Conservation (phyloP, 306 rosid genomes). For the Prunus padus region DNA sequence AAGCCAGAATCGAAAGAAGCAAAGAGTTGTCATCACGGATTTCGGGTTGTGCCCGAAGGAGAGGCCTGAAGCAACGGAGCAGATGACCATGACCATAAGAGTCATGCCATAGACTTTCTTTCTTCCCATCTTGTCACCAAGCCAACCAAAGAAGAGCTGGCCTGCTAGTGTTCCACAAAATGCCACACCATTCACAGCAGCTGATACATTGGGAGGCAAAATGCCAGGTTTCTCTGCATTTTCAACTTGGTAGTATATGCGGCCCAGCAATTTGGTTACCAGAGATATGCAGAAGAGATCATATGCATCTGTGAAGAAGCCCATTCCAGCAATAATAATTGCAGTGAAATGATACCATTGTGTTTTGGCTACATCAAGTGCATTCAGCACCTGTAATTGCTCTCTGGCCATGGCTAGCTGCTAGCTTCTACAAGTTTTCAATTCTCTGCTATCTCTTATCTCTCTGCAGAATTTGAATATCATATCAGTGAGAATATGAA, state of each 20-base stretch:
- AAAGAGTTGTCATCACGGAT: slow-evolving; percentile 63
- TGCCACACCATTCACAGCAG: slow-evolving; percentile 74
- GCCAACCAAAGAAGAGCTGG: slow-evolving; percentile 86
- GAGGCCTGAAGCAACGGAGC: slow-evolving; percentile 69
- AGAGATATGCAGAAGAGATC: slow-evolving; percentile 71
- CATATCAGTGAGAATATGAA: background rate
- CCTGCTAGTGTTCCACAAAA: slow-evolving; percentile 66
- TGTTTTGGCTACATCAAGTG: slow-evolving; percentile 69
- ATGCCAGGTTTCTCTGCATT: slow-evolving; percentile 54
- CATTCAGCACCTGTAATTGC: slow-evolving; percentile 52
- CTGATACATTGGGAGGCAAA: slow-evolving; percentile 66
- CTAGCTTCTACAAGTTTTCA: background rate
- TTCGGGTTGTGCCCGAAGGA: slow-evolving; percentile 55
- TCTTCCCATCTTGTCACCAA: slow-evolving; percentile 72
- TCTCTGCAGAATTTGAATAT: slow-evolving; percentile 2
- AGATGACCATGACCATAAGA: slow-evolving; percentile 59
- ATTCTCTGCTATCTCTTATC: background rate
- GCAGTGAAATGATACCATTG: slow-evolving; percentile 83
- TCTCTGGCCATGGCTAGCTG: slow-evolving; percentile 42
- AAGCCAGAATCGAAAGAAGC: slow-evolving; percentile 79
- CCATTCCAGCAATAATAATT: slow-evolving; percentile 73
- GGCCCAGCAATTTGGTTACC: slow-evolving; percentile 73
- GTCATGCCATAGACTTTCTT: slow-evolving; percentile 76
- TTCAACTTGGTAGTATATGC: slow-evolving; percentile 67
- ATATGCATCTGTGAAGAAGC: slow-evolving; percentile 84